Conservation (phyloP, 23 red algal species). For the Agarophyton chilense region DNA sequence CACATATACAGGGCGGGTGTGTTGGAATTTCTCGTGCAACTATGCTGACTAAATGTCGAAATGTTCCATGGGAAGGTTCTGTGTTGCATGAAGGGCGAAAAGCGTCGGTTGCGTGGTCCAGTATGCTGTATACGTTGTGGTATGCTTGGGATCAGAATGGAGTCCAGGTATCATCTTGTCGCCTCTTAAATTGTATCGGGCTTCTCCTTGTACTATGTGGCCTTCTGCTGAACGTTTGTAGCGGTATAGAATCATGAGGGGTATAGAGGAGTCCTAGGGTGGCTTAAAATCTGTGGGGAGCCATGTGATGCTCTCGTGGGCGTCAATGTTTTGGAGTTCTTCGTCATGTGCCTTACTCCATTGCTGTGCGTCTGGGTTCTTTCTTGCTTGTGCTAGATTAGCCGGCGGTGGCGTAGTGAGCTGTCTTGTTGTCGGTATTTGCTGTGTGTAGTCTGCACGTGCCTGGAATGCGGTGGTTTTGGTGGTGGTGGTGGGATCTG, state of each 20-base stretch:
- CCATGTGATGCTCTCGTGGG: background rate
- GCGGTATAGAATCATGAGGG: background rate
- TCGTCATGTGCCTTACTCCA: background rate
- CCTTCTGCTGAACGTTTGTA: constrained; percentile 1
- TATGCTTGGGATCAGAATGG: constrained; percentile 4
- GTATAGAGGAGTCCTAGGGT: background rate
- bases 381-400: background rate
- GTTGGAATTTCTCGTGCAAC: background rate
- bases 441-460: too few relatives aligned
- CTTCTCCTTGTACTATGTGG: background rate
- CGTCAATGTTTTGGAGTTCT: background rate
- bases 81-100: background rate
- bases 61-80: background rate
- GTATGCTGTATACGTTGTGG: constrained; percentile 4
- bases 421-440: too few relatives aligned
- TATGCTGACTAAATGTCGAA: constrained; percentile 20
- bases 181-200: background rate
- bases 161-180: background rate
- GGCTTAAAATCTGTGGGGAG: background rate
- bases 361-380: background rate
- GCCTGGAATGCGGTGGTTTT: background rate
- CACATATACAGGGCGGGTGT: background rate
- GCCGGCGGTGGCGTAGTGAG: background rate
- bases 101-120: background rate
- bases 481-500: background rate